Percentiles rank a stretch among this genome's conserved stretches.
Evolutionary conservation across 2,329 filamentous ascomycete species (phyloP).

Genomic region (Apiospora marii): DNA sequence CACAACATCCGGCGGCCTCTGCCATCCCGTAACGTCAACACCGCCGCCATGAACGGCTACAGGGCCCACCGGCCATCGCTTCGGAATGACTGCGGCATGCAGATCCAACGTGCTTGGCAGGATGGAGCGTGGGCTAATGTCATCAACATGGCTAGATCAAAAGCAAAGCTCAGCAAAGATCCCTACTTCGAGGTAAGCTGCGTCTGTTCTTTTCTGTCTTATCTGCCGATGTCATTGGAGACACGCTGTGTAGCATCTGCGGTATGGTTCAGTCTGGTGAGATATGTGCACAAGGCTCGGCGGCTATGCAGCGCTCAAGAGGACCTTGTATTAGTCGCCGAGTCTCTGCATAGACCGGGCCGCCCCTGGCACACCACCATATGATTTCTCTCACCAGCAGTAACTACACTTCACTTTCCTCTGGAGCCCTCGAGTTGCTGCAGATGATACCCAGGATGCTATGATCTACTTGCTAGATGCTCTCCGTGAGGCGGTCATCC

Average conservation of each 20-base stretch:
- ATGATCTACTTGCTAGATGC: not conserved
- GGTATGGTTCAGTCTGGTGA: constrained; percentile 23
- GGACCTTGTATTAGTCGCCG: not conserved
- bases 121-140: constrained; percentile 62
- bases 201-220: constrained; percentile 28
- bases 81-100: constrained; percentile 40
- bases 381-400: not conserved
- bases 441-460: not conserved
- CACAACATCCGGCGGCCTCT: constrained; percentile 8
- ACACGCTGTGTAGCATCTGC: not conserved
- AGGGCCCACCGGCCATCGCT: constrained; percentile 27
- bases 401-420: not conserved
- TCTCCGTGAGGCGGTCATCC: not conserved
- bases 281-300: constrained; percentile 17
- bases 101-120: constrained; percentile 63
- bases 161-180: constrained; percentile 57
- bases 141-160: constrained; percentile 60
- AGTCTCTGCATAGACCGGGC: not conserved
- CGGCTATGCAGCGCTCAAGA: not conserved
- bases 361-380: not conserved
- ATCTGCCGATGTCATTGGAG: not conserved
- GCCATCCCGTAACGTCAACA: not conserved
- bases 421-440: not conserved
- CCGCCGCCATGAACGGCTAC: constrained; percentile 29
- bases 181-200: constrained; percentile 61